phyloP scores from a whole-genome alignment of 2,329 filamentous ascomycete species.

The Colletotrichum eleusines region DNA sequence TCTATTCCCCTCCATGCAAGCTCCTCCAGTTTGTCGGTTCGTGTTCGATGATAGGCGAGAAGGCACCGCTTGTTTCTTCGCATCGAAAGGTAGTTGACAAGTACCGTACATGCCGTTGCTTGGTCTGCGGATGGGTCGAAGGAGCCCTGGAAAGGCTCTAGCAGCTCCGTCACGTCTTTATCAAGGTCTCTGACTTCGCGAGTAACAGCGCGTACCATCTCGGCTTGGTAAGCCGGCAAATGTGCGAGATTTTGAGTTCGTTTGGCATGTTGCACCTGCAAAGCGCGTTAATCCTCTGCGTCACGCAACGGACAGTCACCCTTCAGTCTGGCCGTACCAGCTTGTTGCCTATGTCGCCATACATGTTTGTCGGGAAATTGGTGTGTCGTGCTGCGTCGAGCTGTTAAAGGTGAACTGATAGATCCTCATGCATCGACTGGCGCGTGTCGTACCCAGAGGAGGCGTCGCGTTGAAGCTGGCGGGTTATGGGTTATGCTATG shows the following conservation, averaged over 20 bases:
- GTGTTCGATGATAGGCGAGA: slow-evolving; percentile 91
- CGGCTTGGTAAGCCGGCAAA: slow-evolving; percentile 91
- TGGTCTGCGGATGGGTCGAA: slow-evolving; percentile 89
- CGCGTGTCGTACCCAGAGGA: slow-evolving; percentile 1
- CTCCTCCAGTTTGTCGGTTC: slow-evolving; percentile 91
- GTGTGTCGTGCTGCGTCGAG: neutral
- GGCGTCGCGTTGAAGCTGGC: slow-evolving; percentile 10
- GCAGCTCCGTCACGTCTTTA: slow-evolving; percentile 82
- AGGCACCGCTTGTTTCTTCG: slow-evolving; percentile 95
- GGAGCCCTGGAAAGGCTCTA: slow-evolving; percentile 84
- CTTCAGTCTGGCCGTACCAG: slow-evolving; percentile 65
- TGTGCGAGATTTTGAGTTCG: slow-evolving; percentile 87
- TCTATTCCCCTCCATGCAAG: slow-evolving; percentile 93
- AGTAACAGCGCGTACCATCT: slow-evolving; percentile 87
- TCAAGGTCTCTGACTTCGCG: slow-evolving; percentile 95
- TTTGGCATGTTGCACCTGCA: slow-evolving; percentile 93
- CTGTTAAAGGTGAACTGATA: neutral
- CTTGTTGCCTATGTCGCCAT: slow-evolving; percentile 89
- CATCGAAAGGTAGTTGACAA: slow-evolving; percentile 96
- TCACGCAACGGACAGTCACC: neutral
- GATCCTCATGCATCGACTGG: neutral
- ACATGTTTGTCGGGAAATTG: slow-evolving; percentile 69
- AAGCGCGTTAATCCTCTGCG: slow-evolving; percentile 41
- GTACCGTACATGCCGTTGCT: slow-evolving; percentile 85
- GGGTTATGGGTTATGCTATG: slow-evolving; percentile 1